phyloP scores from a whole-genome alignment of 2,329 filamentous ascomycete genomes.

The Daldinia sp. region DNA sequence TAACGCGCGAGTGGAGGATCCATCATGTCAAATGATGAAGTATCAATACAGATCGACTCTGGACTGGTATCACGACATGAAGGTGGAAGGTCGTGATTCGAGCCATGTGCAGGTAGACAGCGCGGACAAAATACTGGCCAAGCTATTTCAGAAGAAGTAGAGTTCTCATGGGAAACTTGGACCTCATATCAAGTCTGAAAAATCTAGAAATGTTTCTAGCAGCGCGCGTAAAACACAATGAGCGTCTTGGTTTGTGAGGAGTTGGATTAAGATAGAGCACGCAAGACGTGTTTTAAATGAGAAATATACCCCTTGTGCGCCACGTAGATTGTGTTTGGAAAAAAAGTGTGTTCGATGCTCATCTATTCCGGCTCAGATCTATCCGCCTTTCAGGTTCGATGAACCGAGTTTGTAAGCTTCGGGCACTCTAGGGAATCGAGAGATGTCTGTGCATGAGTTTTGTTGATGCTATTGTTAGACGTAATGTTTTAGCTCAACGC shows the following conservation, averaged over 20 bases:
- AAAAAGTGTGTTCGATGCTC: neutral
- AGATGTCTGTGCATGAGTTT: neutral
- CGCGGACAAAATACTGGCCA: constrained; percentile 58
- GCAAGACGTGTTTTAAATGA: too few relatives aligned
- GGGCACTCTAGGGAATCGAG: neutral
- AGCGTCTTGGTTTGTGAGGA: neutral
- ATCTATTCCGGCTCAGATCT: neutral
- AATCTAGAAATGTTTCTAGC: neutral
- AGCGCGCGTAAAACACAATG: neutral
- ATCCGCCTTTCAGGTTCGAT: neutral
- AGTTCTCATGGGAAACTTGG: neutral
- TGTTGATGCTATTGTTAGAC: neutral
- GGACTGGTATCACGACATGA: constrained; percentile 65
- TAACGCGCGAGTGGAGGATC: constrained; percentile 38
- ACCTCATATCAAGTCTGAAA: neutral
- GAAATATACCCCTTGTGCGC: neutral
- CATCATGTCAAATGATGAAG: constrained; percentile 46
- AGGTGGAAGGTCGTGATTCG: constrained; percentile 61
- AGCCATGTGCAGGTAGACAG: constrained; percentile 61
- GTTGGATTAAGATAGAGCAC: neutral
- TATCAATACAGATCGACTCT: constrained; percentile 62
- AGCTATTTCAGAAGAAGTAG: constrained; percentile 26
- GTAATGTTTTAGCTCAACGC: neutral
- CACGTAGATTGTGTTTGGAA: neutral
- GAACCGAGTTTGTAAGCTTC: neutral